Evolutionary conservation across 768 basidiomycete species (phyloP), one percentile per base, ranked within the genome.

Genomic region (Kwoniella bestiolae): DNA sequence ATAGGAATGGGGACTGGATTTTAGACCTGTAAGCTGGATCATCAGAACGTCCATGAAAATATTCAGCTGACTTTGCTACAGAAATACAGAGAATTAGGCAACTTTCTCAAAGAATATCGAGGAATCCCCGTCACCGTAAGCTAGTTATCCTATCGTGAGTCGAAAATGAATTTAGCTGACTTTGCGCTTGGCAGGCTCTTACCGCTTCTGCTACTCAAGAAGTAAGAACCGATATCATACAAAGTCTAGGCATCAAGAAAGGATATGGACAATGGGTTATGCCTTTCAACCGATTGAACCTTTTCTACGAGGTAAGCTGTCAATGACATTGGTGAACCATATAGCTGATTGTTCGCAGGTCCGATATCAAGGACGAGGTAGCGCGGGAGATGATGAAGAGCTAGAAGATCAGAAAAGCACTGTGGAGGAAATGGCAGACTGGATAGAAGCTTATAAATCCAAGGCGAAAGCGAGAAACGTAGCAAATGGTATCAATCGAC

Each of bases 181-280:
- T 38, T 44, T 26, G n/a, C 50, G 9, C 6, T 41, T 11, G 18
- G n/a, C 26, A 76, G 80, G 81, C 81, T 23, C 58, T 82, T 29
- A 82, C 81, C 6, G 81, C 80, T 8, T 81, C 81, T 3, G 81
- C 81, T 1, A 81, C 80, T 5, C 60, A 69, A n/a, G 68, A 74
- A 41, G 78, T 79, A 9, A 73, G 80, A 32, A 67, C 68, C 18
- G 79, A 81, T 57, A 81, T 82, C 70, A 67, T 77, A 32, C 49
- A 64, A 18, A 67, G 66, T 18, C 75, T 82, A 5, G 46, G 69
- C 16, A 68, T 82, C 14, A 60, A 62, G 14, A 49, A 46, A n/a
- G 73, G 75, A 23, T 69, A 80, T 5, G 78, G 77, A 41, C 77
- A 77, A 51, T 80, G 74, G 62, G 80, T 82, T 1, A 70, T 77